Evolutionary conservation across 139 green algal genomes (phyloP).

Genomic region (Chlamydomonas asymmetrica): DNA sequence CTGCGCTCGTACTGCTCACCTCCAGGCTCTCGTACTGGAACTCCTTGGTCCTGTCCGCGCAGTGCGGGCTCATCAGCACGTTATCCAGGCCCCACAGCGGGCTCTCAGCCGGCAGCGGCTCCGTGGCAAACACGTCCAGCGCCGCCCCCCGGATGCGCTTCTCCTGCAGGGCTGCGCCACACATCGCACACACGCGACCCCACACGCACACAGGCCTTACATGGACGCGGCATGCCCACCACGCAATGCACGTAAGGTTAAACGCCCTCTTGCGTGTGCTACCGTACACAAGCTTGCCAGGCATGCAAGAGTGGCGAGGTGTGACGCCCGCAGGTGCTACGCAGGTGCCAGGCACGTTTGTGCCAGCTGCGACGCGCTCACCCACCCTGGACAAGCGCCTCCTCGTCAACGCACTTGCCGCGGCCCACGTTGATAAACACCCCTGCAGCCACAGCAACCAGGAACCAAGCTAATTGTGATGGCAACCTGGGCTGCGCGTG

Average conservation of each 20-base stretch:
- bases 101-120: slow-evolving; percentile 72
- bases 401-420: slow-evolving; percentile 78
- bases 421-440: slow-evolving; percentile 86
- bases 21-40: slow-evolving; percentile 34
- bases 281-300: neutral
- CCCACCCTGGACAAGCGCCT: slow-evolving; percentile 65
- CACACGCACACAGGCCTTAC: neutral
- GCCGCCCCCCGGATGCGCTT: slow-evolving; percentile 69
- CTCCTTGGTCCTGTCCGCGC: slow-evolving; percentile 61
- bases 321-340: too few species aligned
- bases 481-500: too few species aligned
- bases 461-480: too few species aligned
- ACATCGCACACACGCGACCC: neutral
- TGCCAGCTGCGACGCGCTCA: neutral
- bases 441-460: too few species aligned
- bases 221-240: neutral
- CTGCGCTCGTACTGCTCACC: too few species aligned
- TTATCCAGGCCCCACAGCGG: slow-evolving; percentile 77
- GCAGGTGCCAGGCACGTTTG: too few species aligned
- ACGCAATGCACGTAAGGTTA: neutral
- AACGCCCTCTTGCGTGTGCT: neutral
- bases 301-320: too few species aligned
- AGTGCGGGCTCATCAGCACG: slow-evolving; percentile 78
- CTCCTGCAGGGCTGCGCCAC: slow-evolving; percentile 58
- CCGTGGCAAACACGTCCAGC: slow-evolving; percentile 78